phyloP scores from a whole-genome alignment of 139 green algal species.

The Coelastrella sp. region DNA sequence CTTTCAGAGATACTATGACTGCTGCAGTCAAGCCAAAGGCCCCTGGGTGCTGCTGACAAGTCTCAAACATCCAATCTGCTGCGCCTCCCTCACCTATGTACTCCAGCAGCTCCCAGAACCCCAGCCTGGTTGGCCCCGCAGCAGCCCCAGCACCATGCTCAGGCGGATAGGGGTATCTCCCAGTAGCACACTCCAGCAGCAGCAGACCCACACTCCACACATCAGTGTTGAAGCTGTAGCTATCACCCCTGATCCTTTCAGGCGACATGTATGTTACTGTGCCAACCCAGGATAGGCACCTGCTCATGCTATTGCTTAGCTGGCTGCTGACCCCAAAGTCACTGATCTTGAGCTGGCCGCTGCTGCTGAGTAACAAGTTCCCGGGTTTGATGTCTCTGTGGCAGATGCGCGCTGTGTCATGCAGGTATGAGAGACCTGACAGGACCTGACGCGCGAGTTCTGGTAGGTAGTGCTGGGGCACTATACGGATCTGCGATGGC shows the following conservation, averaged over 20 bases:
- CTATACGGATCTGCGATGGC: slow-evolving; percentile 18
- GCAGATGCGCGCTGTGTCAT: slow-evolving; percentile 59
- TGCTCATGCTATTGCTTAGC: slow-evolving; percentile 70
- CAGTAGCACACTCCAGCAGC: slow-evolving; percentile 79
- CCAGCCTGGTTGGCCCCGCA: slow-evolving; percentile 48
- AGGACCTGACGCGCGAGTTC: slow-evolving; percentile 68
- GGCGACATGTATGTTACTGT: slow-evolving; percentile 99
- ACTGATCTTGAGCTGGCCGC: slow-evolving; percentile 75
- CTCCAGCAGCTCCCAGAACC: slow-evolving; percentile 77
- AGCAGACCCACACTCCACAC: slow-evolving; percentile 87
- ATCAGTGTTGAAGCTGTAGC: slow-evolving; percentile 88
- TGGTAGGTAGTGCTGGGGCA: slow-evolving; percentile 66
- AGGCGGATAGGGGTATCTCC: slow-evolving; percentile 56
- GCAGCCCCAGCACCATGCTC: slow-evolving; percentile 23
- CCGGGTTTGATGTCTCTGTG: slow-evolving; percentile 84
- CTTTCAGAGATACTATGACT: too few species aligned
- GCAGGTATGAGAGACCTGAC: slow-evolving; percentile 70
- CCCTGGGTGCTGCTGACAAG: too few species aligned
- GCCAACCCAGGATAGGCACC: slow-evolving; percentile 84
- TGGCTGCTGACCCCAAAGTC: slow-evolving; percentile 80
- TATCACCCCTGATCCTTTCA: slow-evolving; percentile 90
- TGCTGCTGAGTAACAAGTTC: slow-evolving; percentile 82
- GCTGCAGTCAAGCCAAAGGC: too few species aligned
- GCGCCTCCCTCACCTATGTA: slow-evolving; percentile 64
- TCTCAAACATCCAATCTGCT: too few species aligned